A percentile compares a stretch with the other conserved stretches of the same genome.
Conservation (phyloP, 1,284 basidiomycete genomes). For the Dichomitus squalens region DNA sequence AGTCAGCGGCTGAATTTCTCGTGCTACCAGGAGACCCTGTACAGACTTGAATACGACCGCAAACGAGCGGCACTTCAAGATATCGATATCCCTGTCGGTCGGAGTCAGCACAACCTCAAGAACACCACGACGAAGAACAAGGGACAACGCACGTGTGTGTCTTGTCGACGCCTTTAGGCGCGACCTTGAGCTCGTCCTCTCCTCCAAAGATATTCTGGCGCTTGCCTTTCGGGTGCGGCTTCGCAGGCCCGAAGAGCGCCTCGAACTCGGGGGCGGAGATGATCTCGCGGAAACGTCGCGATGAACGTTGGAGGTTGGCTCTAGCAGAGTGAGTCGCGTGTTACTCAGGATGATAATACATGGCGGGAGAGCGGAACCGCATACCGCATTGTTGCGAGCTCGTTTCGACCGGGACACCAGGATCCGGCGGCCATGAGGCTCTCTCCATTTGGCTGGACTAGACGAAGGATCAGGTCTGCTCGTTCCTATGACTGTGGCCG, state of each 20-base stretch:
- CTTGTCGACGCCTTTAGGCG: conserved; percentile 88
- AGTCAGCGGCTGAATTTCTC: not conserved
- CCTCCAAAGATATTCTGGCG: conserved; percentile 78
- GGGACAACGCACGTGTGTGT: conserved; percentile 59
- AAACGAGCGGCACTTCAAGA: conserved; percentile 83
- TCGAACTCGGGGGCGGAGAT: conserved; percentile 72
- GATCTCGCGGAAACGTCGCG: conserved; percentile 63
- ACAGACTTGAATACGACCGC: conserved; percentile 69
- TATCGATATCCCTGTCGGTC: conserved; percentile 73
- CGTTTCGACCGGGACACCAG: conserved; percentile 85
- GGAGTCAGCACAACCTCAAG: not conserved
- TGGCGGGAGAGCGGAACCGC: conserved; percentile 6
- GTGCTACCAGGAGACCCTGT: not conserved
- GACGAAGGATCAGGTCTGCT: not conserved
- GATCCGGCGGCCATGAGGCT: conserved; percentile 79
- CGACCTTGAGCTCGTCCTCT: conserved; percentile 83
- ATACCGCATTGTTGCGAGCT: conserved; percentile 75
- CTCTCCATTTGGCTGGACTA: conserved; percentile 71
- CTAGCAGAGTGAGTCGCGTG: conserved; percentile 37
- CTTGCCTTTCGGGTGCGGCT: conserved; percentile 60
- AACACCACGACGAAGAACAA: not conserved
- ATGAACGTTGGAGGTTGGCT: conserved; percentile 63
- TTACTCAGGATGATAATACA: too few relatives aligned
- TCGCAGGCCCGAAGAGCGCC: conserved; percentile 70
- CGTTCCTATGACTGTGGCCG: not conserved